Evolutionary conservation across 176 grass and related monocot species (phyloP), one percentile per base, ranked within the genome.

Genomic region (Saccharum spontaneum): DNA sequence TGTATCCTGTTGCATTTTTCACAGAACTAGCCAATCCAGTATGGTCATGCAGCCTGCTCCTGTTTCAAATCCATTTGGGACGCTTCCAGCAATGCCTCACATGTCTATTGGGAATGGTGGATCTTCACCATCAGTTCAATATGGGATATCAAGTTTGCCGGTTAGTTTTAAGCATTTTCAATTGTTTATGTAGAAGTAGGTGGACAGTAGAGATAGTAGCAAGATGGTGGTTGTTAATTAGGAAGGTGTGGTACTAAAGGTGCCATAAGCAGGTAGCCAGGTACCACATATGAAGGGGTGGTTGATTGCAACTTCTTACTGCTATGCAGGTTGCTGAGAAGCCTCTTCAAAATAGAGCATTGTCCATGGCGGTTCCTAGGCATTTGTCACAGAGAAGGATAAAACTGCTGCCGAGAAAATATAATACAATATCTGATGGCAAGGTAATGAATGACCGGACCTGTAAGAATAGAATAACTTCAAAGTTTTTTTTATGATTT

Each of bases 141-240:
- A 98, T 90, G 95, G 95, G 62, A 98, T 98, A 82, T 98, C 95
- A 70, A 98, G 93, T 82, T 90, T 98, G 87, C 93, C 89, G 41
- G 95, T 98, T 71, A 87, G 88, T 64, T 57, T 44, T 87, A 10
- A 23, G 8, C 38, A 34, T 82, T 77, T 82, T 17, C 17, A 75
- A 65, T 84, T 83, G 24, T 71, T 73, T 67, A 73, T 79, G 22
- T 49, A 75, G 39, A 50, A 50, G 72, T 45, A 18, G 36, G 13
- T 68, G 40, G 13, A 24, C 39, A 28, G 50, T 73, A 52, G 69
- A 38, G 69, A 28, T 62, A 36, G 6, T 62, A 45, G 67, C 26
- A 33, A 64, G 57, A 45, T 14, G 62, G 6, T 11, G 34, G 34
- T 38, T 76, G 43, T 75, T 48, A 3, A 36, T 80, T 57, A 39